Evolutionary conservation across 2,329 filamentous ascomycete species (phyloP).

Genomic region (Didymella keratinophila): DNA sequence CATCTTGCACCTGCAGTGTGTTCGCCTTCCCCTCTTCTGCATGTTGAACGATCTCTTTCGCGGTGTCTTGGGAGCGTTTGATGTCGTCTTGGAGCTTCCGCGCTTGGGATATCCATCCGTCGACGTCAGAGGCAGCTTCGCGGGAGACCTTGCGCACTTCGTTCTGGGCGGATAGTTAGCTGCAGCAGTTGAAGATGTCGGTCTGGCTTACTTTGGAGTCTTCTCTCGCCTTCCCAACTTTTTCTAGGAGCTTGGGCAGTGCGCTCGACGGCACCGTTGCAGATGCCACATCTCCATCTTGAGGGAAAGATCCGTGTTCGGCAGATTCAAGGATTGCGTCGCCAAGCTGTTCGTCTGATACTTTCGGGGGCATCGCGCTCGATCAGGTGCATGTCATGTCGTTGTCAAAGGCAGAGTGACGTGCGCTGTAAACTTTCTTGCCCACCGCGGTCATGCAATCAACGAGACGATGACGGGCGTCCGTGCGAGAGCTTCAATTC

Average conservation of each 20-base stretch:
- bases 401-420: slow-evolving; percentile 7
- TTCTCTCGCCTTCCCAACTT: slow-evolving; percentile 61
- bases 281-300: slow-evolving; percentile 63
- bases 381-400: slow-evolving; percentile 28
- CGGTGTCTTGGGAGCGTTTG: slow-evolving; percentile 77
- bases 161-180: slow-evolving; percentile 54
- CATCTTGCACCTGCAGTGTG: slow-evolving; percentile 69
- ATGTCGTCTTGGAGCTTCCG: slow-evolving; percentile 87
- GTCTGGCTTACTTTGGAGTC: slow-evolving; percentile 58
- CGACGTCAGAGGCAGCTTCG: slow-evolving; percentile 79
- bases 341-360: slow-evolving; percentile 55
- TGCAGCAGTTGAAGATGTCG: neutral
- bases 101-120: slow-evolving; percentile 85
- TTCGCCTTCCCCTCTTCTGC: slow-evolving; percentile 73
- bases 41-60: slow-evolving; percentile 80
- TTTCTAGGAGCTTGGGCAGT: slow-evolving; percentile 59
- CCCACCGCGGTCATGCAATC: slow-evolving; percentile 19
- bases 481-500: slow-evolving; percentile 19
- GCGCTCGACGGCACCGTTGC: slow-evolving; percentile 59
- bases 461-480: slow-evolving; percentile 21
- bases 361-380: slow-evolving; percentile 39
- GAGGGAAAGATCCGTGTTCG: slow-evolving; percentile 63
- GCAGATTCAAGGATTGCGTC: slow-evolving; percentile 72
- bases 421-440: slow-evolving; percentile 8
- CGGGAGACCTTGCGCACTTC: slow-evolving; percentile 80